A percentile compares a stretch with the other conserved stretches of the same genome.
Conservation (phyloP, 148 eudicot genomes). For the Camellia sinensis region DNA sequence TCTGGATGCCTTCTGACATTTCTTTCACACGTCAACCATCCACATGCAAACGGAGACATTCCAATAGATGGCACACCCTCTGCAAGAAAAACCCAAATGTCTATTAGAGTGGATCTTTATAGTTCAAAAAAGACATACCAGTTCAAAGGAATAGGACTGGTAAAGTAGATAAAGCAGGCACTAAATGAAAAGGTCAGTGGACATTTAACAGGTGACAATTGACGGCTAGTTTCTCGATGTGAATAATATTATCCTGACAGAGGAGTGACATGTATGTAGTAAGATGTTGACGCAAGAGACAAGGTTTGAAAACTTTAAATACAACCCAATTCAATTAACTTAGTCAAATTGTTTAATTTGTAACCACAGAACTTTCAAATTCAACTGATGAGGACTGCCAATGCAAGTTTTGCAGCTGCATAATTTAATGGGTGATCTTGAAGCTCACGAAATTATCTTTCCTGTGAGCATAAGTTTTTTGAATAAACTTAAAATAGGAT, state of each 20-base stretch:
- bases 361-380: background rate
- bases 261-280: background rate
- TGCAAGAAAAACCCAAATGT: constrained; percentile 37
- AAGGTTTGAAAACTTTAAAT: constrained; percentile 1
- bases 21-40: constrained; percentile 86
- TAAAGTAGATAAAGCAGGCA: constrained; percentile 13
- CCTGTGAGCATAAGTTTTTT: background rate
- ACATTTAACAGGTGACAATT: background rate
- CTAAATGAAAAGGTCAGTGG: background rate
- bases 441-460: background rate
- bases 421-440: background rate
- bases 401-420: background rate
- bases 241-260: background rate
- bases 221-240: background rate
- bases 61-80: constrained; percentile 94
- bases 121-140: background rate
- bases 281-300: constrained; percentile 8
- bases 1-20: constrained; percentile 52
- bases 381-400: background rate
- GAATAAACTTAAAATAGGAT: background rate
- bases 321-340: background rate
- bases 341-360: background rate
- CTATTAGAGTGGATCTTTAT: constrained; percentile 6
- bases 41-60: constrained; percentile 94
- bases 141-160: background rate